phyloP scores from a whole-genome alignment of 2,329 filamentous ascomycete species.

The Cytospora leucostoma region DNA sequence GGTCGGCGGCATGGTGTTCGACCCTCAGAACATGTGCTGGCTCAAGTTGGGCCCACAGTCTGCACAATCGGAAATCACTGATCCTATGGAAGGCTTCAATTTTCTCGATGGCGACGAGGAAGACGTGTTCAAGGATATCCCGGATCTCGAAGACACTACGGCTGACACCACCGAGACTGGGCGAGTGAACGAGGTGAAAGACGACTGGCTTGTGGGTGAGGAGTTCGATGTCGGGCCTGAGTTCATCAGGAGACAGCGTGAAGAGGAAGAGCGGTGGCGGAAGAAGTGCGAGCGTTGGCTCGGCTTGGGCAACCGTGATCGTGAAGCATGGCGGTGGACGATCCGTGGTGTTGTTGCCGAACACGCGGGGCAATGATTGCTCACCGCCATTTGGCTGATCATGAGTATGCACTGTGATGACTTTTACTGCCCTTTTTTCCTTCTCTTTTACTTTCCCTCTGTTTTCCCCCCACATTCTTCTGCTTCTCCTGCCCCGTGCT shows the following conservation, averaged over 20 bases:
- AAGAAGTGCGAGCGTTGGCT: constrained; percentile 88
- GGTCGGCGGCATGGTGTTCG: constrained; percentile 97
- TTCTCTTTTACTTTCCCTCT: constrained; percentile 10
- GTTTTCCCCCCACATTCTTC: neutral
- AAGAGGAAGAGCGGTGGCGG: constrained; percentile 90
- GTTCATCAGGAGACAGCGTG: constrained; percentile 84
- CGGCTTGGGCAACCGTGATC: constrained; percentile 55
- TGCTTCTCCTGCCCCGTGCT: constrained; percentile 20
- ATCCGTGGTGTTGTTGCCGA: constrained; percentile 59
- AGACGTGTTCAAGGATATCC: constrained; percentile 92
- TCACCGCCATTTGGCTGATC: constrained; percentile 39
- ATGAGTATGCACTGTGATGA: constrained; percentile 7
- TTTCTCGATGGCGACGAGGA: constrained; percentile 78
- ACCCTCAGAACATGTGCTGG: constrained; percentile 97
- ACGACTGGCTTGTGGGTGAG: constrained; percentile 86
- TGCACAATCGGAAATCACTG: constrained; percentile 51
- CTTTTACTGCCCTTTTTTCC: constrained; percentile 4
- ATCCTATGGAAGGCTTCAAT: constrained; percentile 65
- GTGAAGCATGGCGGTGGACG: constrained; percentile 75
- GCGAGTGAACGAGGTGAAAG: constrained; percentile 63
- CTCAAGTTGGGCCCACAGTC: constrained; percentile 68
- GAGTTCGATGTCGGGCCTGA: constrained; percentile 97
- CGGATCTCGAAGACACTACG: constrained; percentile 76
- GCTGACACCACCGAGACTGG: constrained; percentile 51
- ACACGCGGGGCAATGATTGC: constrained; percentile 32